Percentiles rank a stretch among this genome's conserved stretches.
phyloP scores from a whole-genome alignment of 75 land plant species.

The Chamaecyparis obtusa region DNA sequence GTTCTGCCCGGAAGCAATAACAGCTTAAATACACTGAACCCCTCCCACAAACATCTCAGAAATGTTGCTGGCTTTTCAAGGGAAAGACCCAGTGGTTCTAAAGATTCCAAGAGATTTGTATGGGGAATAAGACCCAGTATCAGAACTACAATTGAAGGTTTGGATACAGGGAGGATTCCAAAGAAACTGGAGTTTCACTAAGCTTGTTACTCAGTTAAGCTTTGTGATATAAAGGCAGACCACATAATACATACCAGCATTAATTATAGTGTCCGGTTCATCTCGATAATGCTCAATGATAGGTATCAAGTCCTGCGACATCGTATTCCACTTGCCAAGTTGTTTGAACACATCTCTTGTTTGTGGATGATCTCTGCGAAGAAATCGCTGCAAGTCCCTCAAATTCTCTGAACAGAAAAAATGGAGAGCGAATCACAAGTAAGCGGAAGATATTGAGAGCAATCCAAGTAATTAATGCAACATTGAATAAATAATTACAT shows the following conservation, averaged over 20 bases:
- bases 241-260: constrained; percentile 48
- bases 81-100: background rate
- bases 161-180: background rate
- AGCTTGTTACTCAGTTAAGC: background rate
- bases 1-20: too few species aligned
- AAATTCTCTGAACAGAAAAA: constrained; percentile 57
- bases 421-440: background rate
- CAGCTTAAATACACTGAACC: background rate
- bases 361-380: constrained; percentile 81
- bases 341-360: constrained; percentile 81
- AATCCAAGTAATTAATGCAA: background rate
- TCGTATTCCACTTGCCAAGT: constrained; percentile 85
- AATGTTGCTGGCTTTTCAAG: background rate
- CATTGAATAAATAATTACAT: background rate
- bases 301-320: constrained; percentile 69
- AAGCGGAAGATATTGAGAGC: background rate
- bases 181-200: background rate
- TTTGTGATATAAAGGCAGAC: background rate
- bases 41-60: background rate
- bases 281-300: constrained; percentile 65
- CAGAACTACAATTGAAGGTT: background rate
- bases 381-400: constrained; percentile 82
- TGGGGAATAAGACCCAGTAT: background rate
- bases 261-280: constrained; percentile 65
- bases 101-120: background rate